Conservation (phyloP, 371 early-diverging fungal species). For the Haplosporangium sp. region DNA sequence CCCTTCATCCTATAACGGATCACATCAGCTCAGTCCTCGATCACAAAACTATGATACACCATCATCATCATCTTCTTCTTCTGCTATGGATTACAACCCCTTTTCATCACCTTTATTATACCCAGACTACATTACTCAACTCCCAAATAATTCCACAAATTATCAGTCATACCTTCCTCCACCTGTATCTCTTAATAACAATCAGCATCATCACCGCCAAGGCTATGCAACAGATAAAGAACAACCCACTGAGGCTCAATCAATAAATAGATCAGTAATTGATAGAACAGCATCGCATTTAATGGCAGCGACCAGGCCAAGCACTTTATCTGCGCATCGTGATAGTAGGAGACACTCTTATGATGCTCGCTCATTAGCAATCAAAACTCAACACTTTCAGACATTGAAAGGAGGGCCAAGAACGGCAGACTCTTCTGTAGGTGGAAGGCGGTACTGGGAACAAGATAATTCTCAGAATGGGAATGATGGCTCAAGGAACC, state of each 20-base stretch:
- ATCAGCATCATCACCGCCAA: not conserved
- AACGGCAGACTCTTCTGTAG: conserved; percentile 21
- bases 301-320: not conserved
- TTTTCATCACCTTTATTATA: not conserved
- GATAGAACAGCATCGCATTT: not conserved
- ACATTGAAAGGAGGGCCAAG: conserved; percentile 23
- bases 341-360: conserved; percentile 38
- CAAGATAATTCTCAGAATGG: conserved; percentile 11
- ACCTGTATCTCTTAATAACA: conserved; percentile 16
- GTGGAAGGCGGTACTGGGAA: conserved; percentile 11
- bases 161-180: conserved; percentile 49
- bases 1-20: conserved; percentile 10
- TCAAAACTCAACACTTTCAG: conserved; percentile 32
- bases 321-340: conserved; percentile 9
- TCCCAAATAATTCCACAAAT: not conserved
- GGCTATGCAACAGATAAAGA: not conserved
- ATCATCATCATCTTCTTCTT: not conserved
- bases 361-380: conserved; percentile 13
- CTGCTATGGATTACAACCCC: conserved; percentile 5
- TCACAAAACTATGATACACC: conserved; percentile 12
- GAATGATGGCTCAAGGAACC: conserved; percentile 1
- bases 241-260: not conserved
- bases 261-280: not conserved
- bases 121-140: not conserved
- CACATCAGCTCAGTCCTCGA: conserved; percentile 13